Evolutionary conservation across 164 flowering plant genomes (phyloP), one percentile per base, ranked within the genome.

Genomic region (Houttuynia cordata): DNA sequence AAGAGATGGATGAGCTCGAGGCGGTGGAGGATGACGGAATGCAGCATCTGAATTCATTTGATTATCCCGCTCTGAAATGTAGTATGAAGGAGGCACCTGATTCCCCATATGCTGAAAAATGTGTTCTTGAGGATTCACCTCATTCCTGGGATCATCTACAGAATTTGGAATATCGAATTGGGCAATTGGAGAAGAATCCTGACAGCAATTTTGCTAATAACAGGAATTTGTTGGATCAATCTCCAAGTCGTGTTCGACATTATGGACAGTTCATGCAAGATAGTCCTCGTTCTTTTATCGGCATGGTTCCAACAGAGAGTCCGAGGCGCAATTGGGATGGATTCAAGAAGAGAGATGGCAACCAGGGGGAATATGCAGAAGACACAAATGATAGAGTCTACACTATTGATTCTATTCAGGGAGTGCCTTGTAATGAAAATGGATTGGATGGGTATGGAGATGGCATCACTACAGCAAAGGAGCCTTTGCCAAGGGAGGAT

Each of bases 1-100:
- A 30, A 14, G 24, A 23, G 34, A 1, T 10, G 17, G 13, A 7
- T 45, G 49, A 45, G 17, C 8, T 45, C 37, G 37, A 30, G 37
- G 37, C n/a, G n/a, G n/a, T n/a, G n/a, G 37, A 30, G 37, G 37
- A 30, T 51, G 53, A 23, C n/a, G 55, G 24, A 52, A 23, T 52
- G 8, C 71, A 69, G 17, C 76, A 61, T 60, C 68, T 63, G 70
- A n/a, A n/a, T 51, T 81, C 73, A n/a, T 81, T 57, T 57, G 84
- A 84, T 10, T 93, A 93, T 70, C 99, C 99, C 10, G 83, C 91
- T 15, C 56, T 93, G 62, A 85, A 62, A 69, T 85, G 92, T 77
- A 75, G 74, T 62, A 1, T 76, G 57, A 79, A 80, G 66, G 92
- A 74, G 64, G 59, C 62, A 30, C 79, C 67, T 0, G 79, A 42